These are phyloP conservation scores for Vigna reflexopilosa DNA, from an alignment of 306 rosid genomes.

Conservation along the genomic window DNA sequence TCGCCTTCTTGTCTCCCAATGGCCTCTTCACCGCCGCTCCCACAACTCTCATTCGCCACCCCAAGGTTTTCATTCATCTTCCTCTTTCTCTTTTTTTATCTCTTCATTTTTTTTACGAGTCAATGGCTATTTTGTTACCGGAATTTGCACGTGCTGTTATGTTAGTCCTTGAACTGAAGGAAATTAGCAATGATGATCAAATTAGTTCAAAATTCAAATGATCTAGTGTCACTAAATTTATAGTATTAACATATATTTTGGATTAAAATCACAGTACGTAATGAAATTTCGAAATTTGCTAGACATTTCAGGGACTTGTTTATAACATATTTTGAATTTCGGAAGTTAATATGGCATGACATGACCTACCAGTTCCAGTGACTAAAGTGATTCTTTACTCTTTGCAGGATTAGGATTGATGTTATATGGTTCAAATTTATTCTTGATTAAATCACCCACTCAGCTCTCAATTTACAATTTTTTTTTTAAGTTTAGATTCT, in stretches of 20 bases:
- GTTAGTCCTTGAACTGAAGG: not conserved
- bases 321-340: too few species aligned
- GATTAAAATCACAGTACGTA: not conserved
- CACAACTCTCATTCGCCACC: conserved; percentile 24
- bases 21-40: conserved; percentile 54
- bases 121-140: not conserved
- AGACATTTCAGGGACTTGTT: too few species aligned
- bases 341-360: too few species aligned
- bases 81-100: not conserved
- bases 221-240: not conserved
- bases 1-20: conserved; percentile 64
- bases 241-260: not conserved
- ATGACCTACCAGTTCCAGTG: too few species aligned
- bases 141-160: not conserved
- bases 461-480: too few species aligned
- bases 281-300: too few species aligned
- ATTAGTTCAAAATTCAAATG: not conserved
- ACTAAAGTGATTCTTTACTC: too few species aligned
- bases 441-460: too few species aligned
- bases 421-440: too few species aligned
- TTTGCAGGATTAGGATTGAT: too few species aligned
- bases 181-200: not conserved
- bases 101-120: not conserved
- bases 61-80: not conserved
- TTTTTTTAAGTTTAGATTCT: too few species aligned